Evolutionary conservation across 1,284 basidiomycete species (phyloP).

Genomic region (Boletus smithii): DNA sequence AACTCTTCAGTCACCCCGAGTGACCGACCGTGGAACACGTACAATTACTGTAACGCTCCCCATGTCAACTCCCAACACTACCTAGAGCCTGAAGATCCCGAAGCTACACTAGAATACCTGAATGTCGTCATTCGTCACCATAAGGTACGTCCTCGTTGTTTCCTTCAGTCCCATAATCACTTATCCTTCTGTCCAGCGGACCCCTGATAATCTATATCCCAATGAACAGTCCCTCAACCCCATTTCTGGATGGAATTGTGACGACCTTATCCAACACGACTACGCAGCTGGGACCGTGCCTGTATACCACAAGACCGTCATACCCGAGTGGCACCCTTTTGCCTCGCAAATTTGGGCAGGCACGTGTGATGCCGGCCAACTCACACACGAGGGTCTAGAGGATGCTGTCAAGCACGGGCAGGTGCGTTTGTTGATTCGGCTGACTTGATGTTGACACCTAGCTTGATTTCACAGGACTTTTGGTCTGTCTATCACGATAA

Average conservation of each 20-base stretch:
- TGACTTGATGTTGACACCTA: not conserved
- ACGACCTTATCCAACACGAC: slow-evolving; percentile 36
- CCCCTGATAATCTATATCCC: slow-evolving; percentile 41
- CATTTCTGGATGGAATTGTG: slow-evolving; percentile 41
- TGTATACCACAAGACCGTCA: slow-evolving; percentile 41
- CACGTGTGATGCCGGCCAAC: slow-evolving; percentile 51
- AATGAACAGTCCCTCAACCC: slow-evolving; percentile 44
- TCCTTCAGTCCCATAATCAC: not conserved
- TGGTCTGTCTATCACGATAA: slow-evolving; percentile 46
- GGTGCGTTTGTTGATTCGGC: slow-evolving; percentile 24
- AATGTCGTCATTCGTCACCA: slow-evolving; percentile 48
- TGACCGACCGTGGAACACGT: slow-evolving; percentile 46
- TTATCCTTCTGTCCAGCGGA: slow-evolving; percentile 15
- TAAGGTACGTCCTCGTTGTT: slow-evolving; percentile 33
- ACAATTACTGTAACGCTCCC: slow-evolving; percentile 55
- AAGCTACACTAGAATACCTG: slow-evolving; percentile 38
- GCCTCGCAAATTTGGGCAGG: slow-evolving; percentile 51
- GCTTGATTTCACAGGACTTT: slow-evolving; percentile 40
- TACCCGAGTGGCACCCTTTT: slow-evolving; percentile 46
- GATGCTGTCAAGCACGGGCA: slow-evolving; percentile 49
- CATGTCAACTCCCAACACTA: slow-evolving; percentile 45
- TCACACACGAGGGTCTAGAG: slow-evolving; percentile 47
- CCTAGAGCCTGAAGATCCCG: slow-evolving; percentile 23
- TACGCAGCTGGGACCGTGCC: slow-evolving; percentile 36
- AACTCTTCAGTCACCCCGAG: slow-evolving; percentile 42